These are phyloP conservation scores for Aspergillus carbonarius DNA, from an alignment of 2,329 filamentous ascomycete genomes.

Conservation along the genomic window DNA sequence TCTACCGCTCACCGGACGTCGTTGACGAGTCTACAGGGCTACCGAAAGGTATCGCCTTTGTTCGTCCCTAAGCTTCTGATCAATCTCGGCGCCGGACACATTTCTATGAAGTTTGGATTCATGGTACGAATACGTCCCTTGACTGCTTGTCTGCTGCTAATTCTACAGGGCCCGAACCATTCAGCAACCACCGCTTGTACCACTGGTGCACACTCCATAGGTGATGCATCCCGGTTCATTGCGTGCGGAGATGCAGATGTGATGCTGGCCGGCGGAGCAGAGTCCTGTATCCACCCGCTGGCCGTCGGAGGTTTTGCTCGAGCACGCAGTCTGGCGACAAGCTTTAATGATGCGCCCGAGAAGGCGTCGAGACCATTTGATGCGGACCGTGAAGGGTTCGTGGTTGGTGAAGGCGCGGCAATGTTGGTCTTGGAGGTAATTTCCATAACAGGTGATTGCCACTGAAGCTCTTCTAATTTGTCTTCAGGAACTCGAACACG, in stretches of 20 bases:
- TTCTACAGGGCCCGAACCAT: constrained; percentile 75
- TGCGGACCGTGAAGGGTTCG: constrained; percentile 74
- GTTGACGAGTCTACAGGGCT: constrained; percentile 60
- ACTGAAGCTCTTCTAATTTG: background rate
- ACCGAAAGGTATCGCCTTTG: constrained; percentile 86
- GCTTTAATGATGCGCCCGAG: constrained; percentile 70
- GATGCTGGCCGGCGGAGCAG: constrained; percentile 93
- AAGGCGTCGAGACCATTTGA: constrained; percentile 87
- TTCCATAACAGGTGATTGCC: background rate
- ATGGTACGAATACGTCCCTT: constrained; percentile 43
- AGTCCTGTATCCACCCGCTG: constrained; percentile 93
- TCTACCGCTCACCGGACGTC: background rate
- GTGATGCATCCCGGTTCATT: constrained; percentile 90
- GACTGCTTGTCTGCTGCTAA: constrained; percentile 15
- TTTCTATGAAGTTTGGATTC: constrained; percentile 89
- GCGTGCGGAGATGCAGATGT: constrained; percentile 88
- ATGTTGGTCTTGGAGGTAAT: constrained; percentile 76
- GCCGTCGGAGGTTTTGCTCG: constrained; percentile 89
- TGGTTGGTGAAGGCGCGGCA: constrained; percentile 88
- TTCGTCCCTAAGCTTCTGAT: constrained; percentile 93
- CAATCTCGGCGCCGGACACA: constrained; percentile 90
- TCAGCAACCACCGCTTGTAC: constrained; percentile 93
- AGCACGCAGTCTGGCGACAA: constrained; percentile 79
- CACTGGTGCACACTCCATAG: constrained; percentile 90
- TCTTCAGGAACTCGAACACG: constrained; percentile 74